phyloP scores from a whole-genome alignment of 306 rosid genomes.

The Elaeagnus macrophylla region DNA sequence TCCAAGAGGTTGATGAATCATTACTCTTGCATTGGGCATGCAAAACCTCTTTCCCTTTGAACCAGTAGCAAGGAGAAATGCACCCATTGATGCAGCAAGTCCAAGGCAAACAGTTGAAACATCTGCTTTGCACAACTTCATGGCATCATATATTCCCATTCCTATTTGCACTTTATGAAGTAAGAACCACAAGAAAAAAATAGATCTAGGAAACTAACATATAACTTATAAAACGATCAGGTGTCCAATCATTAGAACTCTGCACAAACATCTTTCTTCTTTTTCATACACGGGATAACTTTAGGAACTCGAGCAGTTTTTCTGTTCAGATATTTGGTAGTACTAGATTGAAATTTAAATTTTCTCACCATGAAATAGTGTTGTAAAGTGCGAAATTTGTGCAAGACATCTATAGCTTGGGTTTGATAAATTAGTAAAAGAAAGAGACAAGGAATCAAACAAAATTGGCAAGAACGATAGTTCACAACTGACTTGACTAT shows the following conservation, averaged over 20 bases:
- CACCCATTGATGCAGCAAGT: conserved; percentile 98
- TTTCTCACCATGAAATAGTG: background rate
- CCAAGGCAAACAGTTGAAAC: conserved; percentile 91
- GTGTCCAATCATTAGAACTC: too few relatives aligned
- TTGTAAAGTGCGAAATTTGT: too few relatives aligned
- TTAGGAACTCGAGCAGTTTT: background rate
- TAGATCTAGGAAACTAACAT: background rate
- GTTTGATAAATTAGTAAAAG: background rate
- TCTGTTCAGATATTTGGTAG: background rate
- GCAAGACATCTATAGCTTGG: background rate
- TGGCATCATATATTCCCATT: conserved; percentile 97
- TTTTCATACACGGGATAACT: background rate
- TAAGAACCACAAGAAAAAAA: conserved; percentile 15
- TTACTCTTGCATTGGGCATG: conserved; percentile 91
- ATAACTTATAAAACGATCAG: background rate
- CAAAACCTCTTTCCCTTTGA: conserved; percentile 88
- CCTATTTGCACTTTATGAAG: conserved; percentile 34
- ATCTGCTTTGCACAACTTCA: conserved; percentile 91
- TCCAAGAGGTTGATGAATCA: conserved; percentile 97
- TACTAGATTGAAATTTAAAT: background rate
- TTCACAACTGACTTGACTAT: too few relatives aligned
- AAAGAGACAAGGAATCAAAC: background rate
- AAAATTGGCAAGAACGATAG: too few relatives aligned
- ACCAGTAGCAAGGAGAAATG: conserved; percentile 87
- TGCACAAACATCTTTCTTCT: background rate